Evolutionary conservation across 2,329 filamentous ascomycete species (phyloP).

Genomic region (Juglanconis sp.): DNA sequence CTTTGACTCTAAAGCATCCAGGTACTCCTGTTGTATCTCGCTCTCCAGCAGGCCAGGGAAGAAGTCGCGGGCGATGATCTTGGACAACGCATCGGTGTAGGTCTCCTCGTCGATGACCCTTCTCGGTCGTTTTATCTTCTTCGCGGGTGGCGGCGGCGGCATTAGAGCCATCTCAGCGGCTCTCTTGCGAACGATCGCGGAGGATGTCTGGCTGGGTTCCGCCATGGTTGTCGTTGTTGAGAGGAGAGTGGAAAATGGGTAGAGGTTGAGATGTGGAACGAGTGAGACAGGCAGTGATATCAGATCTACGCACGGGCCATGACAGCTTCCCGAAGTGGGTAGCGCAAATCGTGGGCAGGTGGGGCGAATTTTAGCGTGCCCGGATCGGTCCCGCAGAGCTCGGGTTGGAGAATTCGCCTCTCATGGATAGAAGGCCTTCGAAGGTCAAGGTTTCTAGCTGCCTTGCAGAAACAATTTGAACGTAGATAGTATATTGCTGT

Average conservation of each 20-base stretch:
- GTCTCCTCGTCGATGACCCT: conserved; percentile 89
- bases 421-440: conserved; percentile 8
- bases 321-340: background rate
- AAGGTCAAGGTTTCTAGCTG: background rate
- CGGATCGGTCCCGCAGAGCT: background rate
- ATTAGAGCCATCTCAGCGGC: conserved; percentile 67
- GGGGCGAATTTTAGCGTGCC: background rate
- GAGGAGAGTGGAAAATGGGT: background rate
- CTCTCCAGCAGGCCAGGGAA: conserved; percentile 88
- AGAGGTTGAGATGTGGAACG: background rate
- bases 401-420: conserved; percentile 4
- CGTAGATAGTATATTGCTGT: background rate
- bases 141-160: conserved; percentile 80
- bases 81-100: conserved; percentile 84
- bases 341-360: background rate
- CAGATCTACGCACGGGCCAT: background rate
- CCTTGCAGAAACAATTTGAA: conserved; percentile 1
- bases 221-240: conserved; percentile 9
- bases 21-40: conserved; percentile 84
- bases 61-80: conserved; percentile 95
- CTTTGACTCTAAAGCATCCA: conserved; percentile 84
- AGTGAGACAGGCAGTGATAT: background rate
- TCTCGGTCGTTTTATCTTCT: conserved; percentile 87
- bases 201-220: conserved; percentile 35
- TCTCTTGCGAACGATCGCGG: conserved; percentile 65